Evolutionary conservation across 2,329 filamentous ascomycete species (phyloP), one percentile per base, ranked within the genome.

Genomic region (Fusarium pilosicola): DNA sequence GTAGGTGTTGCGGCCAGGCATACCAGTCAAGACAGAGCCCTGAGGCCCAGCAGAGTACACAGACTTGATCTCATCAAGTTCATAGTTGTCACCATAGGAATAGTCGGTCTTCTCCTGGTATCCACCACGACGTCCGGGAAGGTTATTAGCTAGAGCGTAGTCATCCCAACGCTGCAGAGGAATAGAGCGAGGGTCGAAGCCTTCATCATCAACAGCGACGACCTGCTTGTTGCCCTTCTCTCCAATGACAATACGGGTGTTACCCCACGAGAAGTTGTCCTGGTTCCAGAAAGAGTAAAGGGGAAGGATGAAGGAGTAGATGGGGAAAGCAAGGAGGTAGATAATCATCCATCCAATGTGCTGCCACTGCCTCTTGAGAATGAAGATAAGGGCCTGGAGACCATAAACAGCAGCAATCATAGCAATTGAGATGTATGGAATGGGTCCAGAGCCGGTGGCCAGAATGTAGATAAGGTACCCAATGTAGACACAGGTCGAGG

Each of bases 271-370:
- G 88, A 99, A 99, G 85, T 99, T 96, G 84, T 99, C 96, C 83
- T 98, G 95, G 84, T 98, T 97, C 96, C 96, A 99, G 92, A 99
- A 99, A 1, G 96, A 97, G 86, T 98, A 99, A 73, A 99, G 85
- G 2, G 96, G 96, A 18, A 99, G 89, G 72, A 97, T 81, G 78
- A 99, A 94, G 8, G 93, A 96, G 86, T 96, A 98, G 77, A 99
- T 93, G 0, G 96, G 96, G 86, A 93, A 98, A 6, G 96, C 96
- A n/a, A 97, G 77, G 71, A 99, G 88, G 84, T 99, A 99, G 80
- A 99, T 98, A 75, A 99, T 92, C 95, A 99, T 98, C 96, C 96
- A 99, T 76, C 96, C 96, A 70, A 99, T 90, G 80, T 98, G 96
- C 82, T 99, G 95, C 96, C 96, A 99, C 83, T 98, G 94, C 59